A percentile compares a stretch with the other conserved stretches of the same genome.
Evolutionary conservation across 495 filamentous ascomycete species (phyloP).

Genomic region (Aspergillus sclerotiicarbonarius): DNA sequence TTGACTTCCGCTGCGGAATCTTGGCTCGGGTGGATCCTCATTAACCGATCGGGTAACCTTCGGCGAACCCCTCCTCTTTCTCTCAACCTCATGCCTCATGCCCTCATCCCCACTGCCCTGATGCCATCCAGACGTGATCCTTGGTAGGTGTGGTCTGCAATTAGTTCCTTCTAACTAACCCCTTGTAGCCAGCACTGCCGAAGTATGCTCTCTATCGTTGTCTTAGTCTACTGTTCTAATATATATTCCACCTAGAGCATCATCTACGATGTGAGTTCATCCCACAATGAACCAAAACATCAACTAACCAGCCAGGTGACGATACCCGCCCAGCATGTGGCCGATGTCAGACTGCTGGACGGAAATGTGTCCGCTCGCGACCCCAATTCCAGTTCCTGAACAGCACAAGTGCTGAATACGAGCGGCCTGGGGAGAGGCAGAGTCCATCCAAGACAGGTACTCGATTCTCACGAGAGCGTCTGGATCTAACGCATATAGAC

Average conservation of each 20-base stretch:
- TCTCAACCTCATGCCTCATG: neutral
- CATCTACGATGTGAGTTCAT: constrained; percentile 15
- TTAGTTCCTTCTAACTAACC: neutral
- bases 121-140: constrained; percentile 12
- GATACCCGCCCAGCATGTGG: constrained; percentile 15
- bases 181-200: constrained; percentile 13
- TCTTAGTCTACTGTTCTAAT: neutral
- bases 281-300: neutral
- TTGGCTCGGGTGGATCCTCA: no score
- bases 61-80: neutral
- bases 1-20: neutral
- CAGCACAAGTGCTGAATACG: constrained; percentile 5
- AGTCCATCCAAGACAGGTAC: neutral
- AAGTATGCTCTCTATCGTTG: constrained; percentile 3
- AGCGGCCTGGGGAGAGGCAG: neutral
- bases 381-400: constrained; percentile 11
- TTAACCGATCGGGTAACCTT: neutral
- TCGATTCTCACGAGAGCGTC: no score
- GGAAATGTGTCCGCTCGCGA: constrained; percentile 13
- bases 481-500: neutral
- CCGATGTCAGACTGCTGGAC: constrained; percentile 14
- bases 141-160: constrained; percentile 1
- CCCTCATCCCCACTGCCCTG: neutral
- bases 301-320: constrained; percentile 9
- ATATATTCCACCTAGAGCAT: constrained; percentile 4